A percentile compares a stretch with the other conserved stretches of the same genome.
These are phyloP conservation scores for Penicillium antarcticum DNA, from an alignment of 495 filamentous ascomycete genomes.

Conservation along the genomic window DNA sequence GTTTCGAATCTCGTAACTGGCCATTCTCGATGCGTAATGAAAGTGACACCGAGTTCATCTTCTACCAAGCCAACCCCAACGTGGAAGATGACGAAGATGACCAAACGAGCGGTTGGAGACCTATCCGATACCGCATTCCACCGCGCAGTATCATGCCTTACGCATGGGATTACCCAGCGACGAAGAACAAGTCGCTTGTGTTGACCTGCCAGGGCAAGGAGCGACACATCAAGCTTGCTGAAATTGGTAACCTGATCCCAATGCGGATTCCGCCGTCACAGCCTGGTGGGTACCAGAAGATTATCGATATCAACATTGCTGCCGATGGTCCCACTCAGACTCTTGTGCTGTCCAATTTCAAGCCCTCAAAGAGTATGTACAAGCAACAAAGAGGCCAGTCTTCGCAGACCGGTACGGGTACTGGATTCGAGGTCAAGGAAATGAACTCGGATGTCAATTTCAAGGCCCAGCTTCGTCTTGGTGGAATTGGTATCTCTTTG, in stretches of 20 bases:
- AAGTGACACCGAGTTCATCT: slow-evolving; percentile 91
- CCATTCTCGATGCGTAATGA: slow-evolving; percentile 98
- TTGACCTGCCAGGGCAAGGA: slow-evolving; percentile 76
- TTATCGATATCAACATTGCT: slow-evolving; percentile 92
- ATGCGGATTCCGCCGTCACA: slow-evolving; percentile 71
- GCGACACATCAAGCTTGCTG: slow-evolving; percentile 86
- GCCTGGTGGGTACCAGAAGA: slow-evolving; percentile 60
- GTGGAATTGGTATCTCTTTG: slow-evolving; percentile 89
- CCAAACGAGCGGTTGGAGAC: slow-evolving; percentile 74
- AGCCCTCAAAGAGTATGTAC: slow-evolving; percentile 89
- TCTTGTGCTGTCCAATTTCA: slow-evolving; percentile 91
- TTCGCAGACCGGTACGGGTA: slow-evolving; percentile 56
- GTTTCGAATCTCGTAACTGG: slow-evolving; percentile 88
- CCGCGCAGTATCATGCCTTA: slow-evolving; percentile 98
- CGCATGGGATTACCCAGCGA: slow-evolving; percentile 97
- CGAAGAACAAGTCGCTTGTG: slow-evolving; percentile 91
- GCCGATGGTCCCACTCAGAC: slow-evolving; percentile 95
- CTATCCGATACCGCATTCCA: slow-evolving; percentile 89
- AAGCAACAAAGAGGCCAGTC: slow-evolving; percentile 65
- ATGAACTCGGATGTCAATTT: slow-evolving; percentile 83
- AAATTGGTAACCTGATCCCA: slow-evolving; percentile 91
- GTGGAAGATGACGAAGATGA: slow-evolving; percentile 82
- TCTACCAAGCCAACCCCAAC: slow-evolving; percentile 80
- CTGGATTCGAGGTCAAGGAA: slow-evolving; percentile 90
- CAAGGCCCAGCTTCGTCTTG: slow-evolving; percentile 79